Evolutionary conservation across 805 yeast genomes (phyloP).

Genomic region (Metschnikowia gruessii): DNA sequence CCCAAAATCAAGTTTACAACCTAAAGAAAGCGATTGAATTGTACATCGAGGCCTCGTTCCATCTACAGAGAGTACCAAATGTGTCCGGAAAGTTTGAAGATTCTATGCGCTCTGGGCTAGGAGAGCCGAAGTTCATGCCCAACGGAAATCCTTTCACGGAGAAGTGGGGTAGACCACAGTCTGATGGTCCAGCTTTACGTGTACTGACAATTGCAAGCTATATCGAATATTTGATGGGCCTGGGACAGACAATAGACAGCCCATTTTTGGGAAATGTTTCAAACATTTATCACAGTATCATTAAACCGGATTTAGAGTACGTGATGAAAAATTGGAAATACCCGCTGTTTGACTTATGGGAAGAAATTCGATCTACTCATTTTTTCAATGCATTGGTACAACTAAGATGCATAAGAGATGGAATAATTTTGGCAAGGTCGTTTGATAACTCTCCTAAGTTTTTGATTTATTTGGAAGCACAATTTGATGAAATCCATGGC

Average conservation of each 20-base stretch:
- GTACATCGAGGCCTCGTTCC: constrained; percentile 57
- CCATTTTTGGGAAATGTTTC: constrained; percentile 28
- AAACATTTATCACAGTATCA: constrained; percentile 48
- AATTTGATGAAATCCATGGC: constrained; percentile 27
- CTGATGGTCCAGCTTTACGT: constrained; percentile 91
- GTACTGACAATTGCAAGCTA: constrained; percentile 60
- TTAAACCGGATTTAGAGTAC: constrained; percentile 71
- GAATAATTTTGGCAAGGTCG: constrained; percentile 38
- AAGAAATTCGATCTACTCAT: constrained; percentile 73
- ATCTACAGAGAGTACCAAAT: constrained; percentile 65
- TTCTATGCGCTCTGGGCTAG: constrained; percentile 52
- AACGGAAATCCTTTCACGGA: constrained; percentile 61
- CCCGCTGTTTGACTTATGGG: constrained; percentile 89
- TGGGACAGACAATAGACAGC: constrained; percentile 21
- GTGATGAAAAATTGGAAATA: constrained; percentile 58
- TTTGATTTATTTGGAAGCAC: constrained; percentile 23
- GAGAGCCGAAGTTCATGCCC: constrained; percentile 85
- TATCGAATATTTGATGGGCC: constrained; percentile 40
- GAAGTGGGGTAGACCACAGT: constrained; percentile 93
- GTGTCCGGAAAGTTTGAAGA: constrained; percentile 61
- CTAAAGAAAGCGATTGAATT: constrained; percentile 43
- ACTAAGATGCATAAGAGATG: constrained; percentile 62
- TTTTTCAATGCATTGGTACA: constrained; percentile 79
- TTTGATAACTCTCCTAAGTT: constrained; percentile 30
- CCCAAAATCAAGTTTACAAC: constrained; percentile 9